Conservation (phyloP, 345 rosid genomes). For the Linum lewisii region DNA sequence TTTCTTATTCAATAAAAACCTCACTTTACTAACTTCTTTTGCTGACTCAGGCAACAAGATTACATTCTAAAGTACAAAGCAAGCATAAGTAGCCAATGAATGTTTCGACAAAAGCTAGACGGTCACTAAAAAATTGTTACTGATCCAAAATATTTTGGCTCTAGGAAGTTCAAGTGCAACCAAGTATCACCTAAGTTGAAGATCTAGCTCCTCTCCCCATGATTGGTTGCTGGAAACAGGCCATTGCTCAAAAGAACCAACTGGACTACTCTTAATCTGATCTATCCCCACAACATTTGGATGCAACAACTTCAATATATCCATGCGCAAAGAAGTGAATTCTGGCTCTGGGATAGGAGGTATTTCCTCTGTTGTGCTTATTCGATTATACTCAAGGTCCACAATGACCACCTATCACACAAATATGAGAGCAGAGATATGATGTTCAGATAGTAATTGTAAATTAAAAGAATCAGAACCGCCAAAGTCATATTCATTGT, state of each 20-base stretch:
- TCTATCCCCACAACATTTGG: conserved; percentile 88
- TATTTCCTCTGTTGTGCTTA: conserved; percentile 86
- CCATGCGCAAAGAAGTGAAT: conserved; percentile 62
- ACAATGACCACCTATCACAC: conserved; percentile 81
- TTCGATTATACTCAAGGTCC: conserved; percentile 82
- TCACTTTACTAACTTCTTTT: too few relatives aligned
- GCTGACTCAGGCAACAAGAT: not conserved
- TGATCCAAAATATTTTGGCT: conserved; percentile 3
- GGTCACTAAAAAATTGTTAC: not conserved
- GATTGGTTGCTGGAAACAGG: conserved; percentile 57
- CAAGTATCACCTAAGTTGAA: conserved; percentile 77
- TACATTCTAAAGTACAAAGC: not conserved
- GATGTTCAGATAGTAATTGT: not conserved
- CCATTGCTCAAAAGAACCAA: conserved; percentile 42
- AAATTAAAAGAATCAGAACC: not conserved
- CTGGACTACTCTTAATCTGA: conserved; percentile 52
- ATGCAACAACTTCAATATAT: conserved; percentile 63
- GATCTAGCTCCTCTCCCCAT: conserved; percentile 92
- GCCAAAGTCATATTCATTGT: not conserved
- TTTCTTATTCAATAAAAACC: not conserved
- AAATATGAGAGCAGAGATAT: conserved; percentile 2
- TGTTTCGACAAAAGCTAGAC: not conserved
- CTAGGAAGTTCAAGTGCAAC: conserved; percentile 16
- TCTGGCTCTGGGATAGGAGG: conserved; percentile 97
- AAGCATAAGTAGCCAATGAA: not conserved